Evolutionary conservation across 331 rosid genomes (phyloP).

Genomic region (Acacia concinna): DNA sequence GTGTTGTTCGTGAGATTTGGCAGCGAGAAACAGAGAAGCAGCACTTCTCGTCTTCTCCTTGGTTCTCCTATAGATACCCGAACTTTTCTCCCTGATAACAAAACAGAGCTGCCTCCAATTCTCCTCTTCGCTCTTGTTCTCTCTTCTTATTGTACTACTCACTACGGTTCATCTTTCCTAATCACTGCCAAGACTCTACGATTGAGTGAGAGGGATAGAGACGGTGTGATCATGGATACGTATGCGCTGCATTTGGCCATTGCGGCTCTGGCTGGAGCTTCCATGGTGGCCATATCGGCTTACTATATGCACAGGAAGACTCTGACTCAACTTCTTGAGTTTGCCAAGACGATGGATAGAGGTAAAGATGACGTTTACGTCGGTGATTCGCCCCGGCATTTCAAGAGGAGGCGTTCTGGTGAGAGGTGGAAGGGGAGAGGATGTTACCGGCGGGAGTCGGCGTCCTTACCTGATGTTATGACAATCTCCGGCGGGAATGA

Average conservation of each 20-base stretch:
- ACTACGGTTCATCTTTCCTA: slow-evolving; percentile 41
- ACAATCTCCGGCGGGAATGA: slow-evolving; percentile 43
- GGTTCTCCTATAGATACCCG: slow-evolving; percentile 40
- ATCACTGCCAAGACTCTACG: background rate
- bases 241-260: slow-evolving; percentile 68
- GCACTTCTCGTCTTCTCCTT: background rate
- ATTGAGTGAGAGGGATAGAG: background rate
- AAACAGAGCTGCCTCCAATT: background rate
- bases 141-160: slow-evolving; percentile 8
- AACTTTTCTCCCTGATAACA: background rate
- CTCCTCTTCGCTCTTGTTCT: background rate
- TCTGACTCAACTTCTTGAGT: slow-evolving; percentile 68
- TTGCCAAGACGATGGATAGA: slow-evolving; percentile 60
- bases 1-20: background rate
- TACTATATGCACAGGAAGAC: slow-evolving; percentile 82
- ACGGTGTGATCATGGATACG: slow-evolving; percentile 50
- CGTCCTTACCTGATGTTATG: slow-evolving; percentile 67
- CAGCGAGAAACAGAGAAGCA: background rate
- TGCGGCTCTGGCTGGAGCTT: slow-evolving; percentile 89
- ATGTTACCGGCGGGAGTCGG: slow-evolving; percentile 44
- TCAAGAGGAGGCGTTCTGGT: slow-evolving; percentile 44
- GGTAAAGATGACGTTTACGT: slow-evolving; percentile 35
- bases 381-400: slow-evolving; percentile 42
- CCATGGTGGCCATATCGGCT: slow-evolving; percentile 72
- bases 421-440: slow-evolving; percentile 47